Percentiles rank a stretch among this genome's conserved stretches.
phyloP scores from a whole-genome alignment of 106 monocot genomes.

The Platanthera zijinensis region DNA sequence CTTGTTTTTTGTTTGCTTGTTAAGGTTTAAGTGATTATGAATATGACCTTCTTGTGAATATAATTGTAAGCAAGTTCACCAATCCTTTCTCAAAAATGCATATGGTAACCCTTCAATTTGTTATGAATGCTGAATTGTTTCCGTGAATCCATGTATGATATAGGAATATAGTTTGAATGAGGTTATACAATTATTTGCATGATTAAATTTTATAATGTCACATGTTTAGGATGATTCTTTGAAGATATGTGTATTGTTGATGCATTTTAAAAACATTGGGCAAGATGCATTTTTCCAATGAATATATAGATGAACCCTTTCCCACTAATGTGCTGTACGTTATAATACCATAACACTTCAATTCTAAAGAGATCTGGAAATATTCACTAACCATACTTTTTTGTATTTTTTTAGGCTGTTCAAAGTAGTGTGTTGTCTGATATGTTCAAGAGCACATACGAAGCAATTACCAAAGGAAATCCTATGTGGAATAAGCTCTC shows the following conservation, averaged over 20 bases:
- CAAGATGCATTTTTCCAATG: background rate
- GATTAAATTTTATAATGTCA: background rate
- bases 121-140: too few species aligned
- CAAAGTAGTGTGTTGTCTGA: constrained; percentile 71
- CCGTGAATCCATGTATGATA: too few species aligned
- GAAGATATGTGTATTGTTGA: background rate
- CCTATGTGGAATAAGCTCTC: constrained; percentile 76
- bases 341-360: too few species aligned
- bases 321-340: too few species aligned
- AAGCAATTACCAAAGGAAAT: constrained; percentile 71
- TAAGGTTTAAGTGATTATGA: too few species aligned
- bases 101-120: too few species aligned
- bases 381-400: background rate
- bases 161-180: too few species aligned
- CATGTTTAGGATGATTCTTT: background rate
- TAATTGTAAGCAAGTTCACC: too few species aligned
- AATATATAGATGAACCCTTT: background rate
- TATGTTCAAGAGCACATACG: constrained; percentile 77
- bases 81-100: too few species aligned
- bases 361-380: background rate
- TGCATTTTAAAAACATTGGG: background rate
- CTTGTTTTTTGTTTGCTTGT: too few species aligned
- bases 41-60: too few species aligned
- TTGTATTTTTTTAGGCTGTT: constrained; percentile 30
- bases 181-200: background rate